Conservation (phyloP, 768 basidiomycete species). For the Dacryopinax spathularia region DNA sequence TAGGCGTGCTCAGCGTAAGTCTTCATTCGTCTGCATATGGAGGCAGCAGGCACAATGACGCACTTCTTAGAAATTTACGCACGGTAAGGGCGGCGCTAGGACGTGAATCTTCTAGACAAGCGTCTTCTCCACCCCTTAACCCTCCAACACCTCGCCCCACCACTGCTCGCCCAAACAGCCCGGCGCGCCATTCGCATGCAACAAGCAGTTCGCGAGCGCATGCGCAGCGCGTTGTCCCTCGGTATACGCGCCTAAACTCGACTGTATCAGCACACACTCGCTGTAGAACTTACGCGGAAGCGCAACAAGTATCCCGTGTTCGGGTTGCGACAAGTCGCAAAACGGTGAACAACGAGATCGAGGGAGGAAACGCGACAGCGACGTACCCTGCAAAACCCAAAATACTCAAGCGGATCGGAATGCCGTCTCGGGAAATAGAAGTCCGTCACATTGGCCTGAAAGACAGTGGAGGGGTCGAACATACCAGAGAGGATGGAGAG, state of each 20-base stretch:
- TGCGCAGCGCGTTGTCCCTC: neutral
- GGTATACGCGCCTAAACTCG: neutral
- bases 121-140: neutral
- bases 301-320: too few species aligned
- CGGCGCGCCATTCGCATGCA: neutral
- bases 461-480: slow-evolving; percentile 23
- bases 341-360: too few species aligned
- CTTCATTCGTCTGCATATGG: too few species aligned
- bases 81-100: too few species aligned
- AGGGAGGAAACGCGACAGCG: neutral
- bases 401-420: slow-evolving; percentile 39
- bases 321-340: too few species aligned
- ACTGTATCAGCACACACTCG: too few species aligned
- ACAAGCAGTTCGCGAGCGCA: neutral
- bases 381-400: slow-evolving; percentile 23
- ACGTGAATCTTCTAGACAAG: neutral
- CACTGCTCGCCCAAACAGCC: neutral
- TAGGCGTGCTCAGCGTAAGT: too few species aligned
- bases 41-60: too few species aligned
- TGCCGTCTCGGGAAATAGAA: slow-evolving; percentile 46
- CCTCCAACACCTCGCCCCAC: neutral
- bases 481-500: slow-evolving; percentile 41
- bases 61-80: too few species aligned
- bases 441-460: slow-evolving; percentile 30
- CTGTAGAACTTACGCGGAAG: too few species aligned